phyloP scores from a whole-genome alignment of 177 flowering plant genomes.

The Tripterygium wilfordii region DNA sequence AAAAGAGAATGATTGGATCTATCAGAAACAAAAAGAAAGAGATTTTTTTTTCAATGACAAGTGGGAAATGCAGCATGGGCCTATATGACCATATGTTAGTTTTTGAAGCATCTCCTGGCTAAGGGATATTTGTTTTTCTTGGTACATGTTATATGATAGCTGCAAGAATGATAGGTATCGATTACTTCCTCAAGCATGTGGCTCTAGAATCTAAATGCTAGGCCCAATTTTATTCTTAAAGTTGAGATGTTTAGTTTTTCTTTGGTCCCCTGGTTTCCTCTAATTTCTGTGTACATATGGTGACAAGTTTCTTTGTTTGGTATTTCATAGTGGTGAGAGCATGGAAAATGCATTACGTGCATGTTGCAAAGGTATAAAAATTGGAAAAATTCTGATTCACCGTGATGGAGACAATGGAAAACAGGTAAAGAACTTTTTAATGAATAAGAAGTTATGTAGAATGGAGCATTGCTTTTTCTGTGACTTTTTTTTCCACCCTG shows the following conservation, averaged over 20 bases:
- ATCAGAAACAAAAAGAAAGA: no score
- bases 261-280: background rate
- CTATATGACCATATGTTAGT: no score
- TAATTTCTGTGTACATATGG: background rate
- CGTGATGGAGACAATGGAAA: slow-evolving; percentile 98
- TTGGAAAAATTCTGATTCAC: slow-evolving; percentile 96
- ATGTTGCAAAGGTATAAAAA: slow-evolving; percentile 99
- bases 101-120: no score
- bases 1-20: no score
- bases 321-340: slow-evolving; percentile 82
- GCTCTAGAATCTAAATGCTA: background rate
- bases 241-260: background rate
- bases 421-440: slow-evolving; percentile 45
- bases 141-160: no score
- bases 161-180: no score
- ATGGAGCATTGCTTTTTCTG: no score
- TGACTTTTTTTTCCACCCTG: background rate
- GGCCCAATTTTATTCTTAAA: background rate
- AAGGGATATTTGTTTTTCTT: no score
- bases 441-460: background rate
- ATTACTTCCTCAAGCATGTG: background rate
- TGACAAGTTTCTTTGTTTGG: background rate
- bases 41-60: no score
- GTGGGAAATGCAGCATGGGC: no score
- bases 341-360: slow-evolving; percentile 99